Conservation (phyloP, 768 basidiomycete genomes). For the Amanita phalloides region DNA sequence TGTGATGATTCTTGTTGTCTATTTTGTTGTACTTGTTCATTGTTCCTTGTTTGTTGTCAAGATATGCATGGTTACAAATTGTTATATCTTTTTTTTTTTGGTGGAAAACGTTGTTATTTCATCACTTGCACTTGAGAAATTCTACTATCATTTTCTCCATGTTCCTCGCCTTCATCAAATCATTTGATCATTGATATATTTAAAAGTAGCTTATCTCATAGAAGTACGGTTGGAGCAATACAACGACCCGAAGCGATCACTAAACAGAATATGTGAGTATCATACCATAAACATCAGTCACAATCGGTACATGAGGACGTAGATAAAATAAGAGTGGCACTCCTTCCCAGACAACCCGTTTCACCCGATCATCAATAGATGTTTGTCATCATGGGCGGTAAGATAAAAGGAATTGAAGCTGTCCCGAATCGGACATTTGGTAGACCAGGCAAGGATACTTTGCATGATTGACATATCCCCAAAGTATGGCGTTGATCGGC, state of each 20-base stretch:
- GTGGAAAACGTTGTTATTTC: too few relatives aligned
- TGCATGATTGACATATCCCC: background rate
- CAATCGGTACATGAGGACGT: background rate
- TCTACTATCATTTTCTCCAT: background rate
- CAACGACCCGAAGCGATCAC: background rate
- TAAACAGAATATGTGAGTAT: background rate
- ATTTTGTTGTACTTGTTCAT: constrained; percentile 20
- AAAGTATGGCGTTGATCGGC: background rate
- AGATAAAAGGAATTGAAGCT: background rate
- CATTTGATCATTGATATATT: background rate
- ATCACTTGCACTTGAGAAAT: too few relatives aligned
- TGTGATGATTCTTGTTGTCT: constrained; percentile 36
- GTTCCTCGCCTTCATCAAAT: constrained; percentile 5
- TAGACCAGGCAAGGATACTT: background rate
- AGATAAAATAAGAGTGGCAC: background rate
- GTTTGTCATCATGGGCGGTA: background rate
- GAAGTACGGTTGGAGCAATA: background rate
- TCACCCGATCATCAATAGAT: constrained; percentile 1
- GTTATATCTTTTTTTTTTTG: too few relatives aligned
- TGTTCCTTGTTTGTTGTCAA: constrained; percentile 6
- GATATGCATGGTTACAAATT: too few relatives aligned
- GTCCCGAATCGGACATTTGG: background rate
- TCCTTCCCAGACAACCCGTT: background rate
- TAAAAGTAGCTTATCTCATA: background rate
- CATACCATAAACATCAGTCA: background rate